Evolutionary conservation across 1,284 basidiomycete species (phyloP).

Genomic region (Melampsora americana): DNA sequence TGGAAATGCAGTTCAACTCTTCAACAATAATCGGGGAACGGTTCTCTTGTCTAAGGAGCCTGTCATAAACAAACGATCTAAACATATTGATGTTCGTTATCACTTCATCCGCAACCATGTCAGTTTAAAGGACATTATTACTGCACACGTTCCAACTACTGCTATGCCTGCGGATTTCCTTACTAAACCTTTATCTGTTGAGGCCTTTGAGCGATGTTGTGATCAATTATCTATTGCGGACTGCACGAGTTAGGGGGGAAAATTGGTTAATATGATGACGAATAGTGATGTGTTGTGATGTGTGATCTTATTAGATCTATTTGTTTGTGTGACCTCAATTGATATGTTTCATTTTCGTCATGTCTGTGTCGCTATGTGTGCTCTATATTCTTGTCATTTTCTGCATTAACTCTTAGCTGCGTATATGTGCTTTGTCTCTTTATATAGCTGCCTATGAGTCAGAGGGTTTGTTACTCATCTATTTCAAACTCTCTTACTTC

Average conservation of each 20-base stretch:
- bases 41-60: background rate
- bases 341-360: no score
- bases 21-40: background rate
- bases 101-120: background rate
- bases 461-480: no score
- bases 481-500: no score
- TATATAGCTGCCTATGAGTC: no score
- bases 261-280: background rate
- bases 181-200: background rate
- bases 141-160: background rate
- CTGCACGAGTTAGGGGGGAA: background rate
- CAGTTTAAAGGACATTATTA: background rate
- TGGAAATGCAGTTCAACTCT: background rate
- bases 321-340: no score
- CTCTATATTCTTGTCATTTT: no score
- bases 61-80: background rate
- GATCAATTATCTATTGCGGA: background rate
- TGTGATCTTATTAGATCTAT: no score
- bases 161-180: background rate
- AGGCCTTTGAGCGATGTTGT: background rate
- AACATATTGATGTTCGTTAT: background rate
- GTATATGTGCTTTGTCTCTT: no score
- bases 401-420: no score
- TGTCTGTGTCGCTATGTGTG: no score
- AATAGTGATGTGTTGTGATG: no score